Evolutionary conservation across 495 filamentous ascomycete genomes (phyloP).

Genomic region (Annulohypoxylon maeteangense): DNA sequence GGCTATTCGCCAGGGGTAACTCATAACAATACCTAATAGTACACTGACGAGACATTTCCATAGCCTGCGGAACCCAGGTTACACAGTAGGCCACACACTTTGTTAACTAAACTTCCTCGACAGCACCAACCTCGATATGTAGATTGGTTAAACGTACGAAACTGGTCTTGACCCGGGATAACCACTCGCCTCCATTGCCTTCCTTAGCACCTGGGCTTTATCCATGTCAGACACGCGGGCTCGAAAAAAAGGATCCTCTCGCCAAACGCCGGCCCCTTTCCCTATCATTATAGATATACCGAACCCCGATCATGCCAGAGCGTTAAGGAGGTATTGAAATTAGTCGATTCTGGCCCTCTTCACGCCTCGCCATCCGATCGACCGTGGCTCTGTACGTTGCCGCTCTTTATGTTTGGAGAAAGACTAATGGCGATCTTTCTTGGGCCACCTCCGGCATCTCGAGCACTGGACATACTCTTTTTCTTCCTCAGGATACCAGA

Average conservation of each 20-base stretch:
- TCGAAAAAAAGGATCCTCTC: constrained; percentile 36
- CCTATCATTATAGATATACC: constrained; percentile 43
- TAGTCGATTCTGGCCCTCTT: constrained; percentile 11
- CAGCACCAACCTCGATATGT: constrained; percentile 1
- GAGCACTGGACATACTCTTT: constrained; percentile 38
- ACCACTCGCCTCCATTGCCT: constrained; percentile 25
- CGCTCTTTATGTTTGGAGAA: constrained; percentile 50
- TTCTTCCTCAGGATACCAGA: constrained; percentile 43
- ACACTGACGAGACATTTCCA: constrained; percentile 28
- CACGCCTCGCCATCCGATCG: constrained; percentile 37
- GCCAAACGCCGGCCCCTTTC: constrained; percentile 47
- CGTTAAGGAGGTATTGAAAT: constrained; percentile 30
- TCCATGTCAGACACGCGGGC: constrained; percentile 23
- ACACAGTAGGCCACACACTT: neutral
- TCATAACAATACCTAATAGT: constrained; percentile 38
- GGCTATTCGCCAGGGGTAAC: constrained; percentile 8
- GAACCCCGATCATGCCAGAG: constrained; percentile 39
- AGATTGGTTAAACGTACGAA: neutral
- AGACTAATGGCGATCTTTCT: constrained; percentile 61
- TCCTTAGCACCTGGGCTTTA: constrained; percentile 28
- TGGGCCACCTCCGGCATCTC: constrained; percentile 42
- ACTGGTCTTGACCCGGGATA: constrained; percentile 2
- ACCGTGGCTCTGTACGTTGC: constrained; percentile 31
- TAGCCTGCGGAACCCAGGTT: neutral
- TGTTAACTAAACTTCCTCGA: neutral